Percentiles rank a stretch among this genome's conserved stretches.
These are phyloP conservation scores for Apiotrichum brassicae DNA, from an alignment of 1,284 basidiomycete genomes.

Conservation along the genomic window DNA sequence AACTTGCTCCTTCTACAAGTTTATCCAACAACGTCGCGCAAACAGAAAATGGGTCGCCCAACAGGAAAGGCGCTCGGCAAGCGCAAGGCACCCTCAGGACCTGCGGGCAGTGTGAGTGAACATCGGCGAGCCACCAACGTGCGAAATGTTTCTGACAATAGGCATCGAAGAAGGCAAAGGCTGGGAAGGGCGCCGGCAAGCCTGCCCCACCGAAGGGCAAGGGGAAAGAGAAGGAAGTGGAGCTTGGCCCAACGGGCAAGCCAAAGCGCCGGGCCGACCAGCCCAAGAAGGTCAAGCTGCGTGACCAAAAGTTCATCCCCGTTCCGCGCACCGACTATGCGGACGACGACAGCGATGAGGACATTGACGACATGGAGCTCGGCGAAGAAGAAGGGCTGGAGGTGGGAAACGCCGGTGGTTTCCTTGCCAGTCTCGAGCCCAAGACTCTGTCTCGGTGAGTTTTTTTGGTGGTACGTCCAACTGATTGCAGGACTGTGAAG, in stretches of 20 bases:
- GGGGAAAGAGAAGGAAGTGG: slow-evolving; percentile 8
- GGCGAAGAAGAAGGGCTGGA: slow-evolving; percentile 25
- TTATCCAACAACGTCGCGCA: too few relatives aligned
- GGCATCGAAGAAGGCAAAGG: slow-evolving; percentile 9
- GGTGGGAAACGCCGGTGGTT: slow-evolving; percentile 21
- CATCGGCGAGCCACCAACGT: too few relatives aligned
- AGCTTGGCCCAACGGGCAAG: slow-evolving; percentile 34
- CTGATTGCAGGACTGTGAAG: slow-evolving; percentile 34
- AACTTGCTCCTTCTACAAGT: too few relatives aligned
- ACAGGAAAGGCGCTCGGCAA: slow-evolving; percentile 34
- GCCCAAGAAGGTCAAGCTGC: slow-evolving; percentile 45
- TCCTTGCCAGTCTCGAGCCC: slow-evolving; percentile 36
- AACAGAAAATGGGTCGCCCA: slow-evolving; percentile 38
- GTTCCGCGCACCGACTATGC: slow-evolving; percentile 39
- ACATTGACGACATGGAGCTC: slow-evolving; percentile 15
- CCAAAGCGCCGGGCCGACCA: slow-evolving; percentile 41
- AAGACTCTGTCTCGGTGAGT: slow-evolving; percentile 40
- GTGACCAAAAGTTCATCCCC: slow-evolving; percentile 45
- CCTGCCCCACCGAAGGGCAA: slow-evolving; percentile 10
- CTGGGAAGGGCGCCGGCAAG: background rate
- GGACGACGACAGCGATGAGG: slow-evolving; percentile 3
- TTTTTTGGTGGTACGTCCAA: background rate
- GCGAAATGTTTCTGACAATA: too few relatives aligned
- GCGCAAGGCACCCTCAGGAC: slow-evolving; percentile 22
- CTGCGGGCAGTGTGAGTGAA: slow-evolving; percentile 9